phyloP scores from a whole-genome alignment of 2,329 filamentous ascomycete genomes.

The Fusarium concolor region DNA sequence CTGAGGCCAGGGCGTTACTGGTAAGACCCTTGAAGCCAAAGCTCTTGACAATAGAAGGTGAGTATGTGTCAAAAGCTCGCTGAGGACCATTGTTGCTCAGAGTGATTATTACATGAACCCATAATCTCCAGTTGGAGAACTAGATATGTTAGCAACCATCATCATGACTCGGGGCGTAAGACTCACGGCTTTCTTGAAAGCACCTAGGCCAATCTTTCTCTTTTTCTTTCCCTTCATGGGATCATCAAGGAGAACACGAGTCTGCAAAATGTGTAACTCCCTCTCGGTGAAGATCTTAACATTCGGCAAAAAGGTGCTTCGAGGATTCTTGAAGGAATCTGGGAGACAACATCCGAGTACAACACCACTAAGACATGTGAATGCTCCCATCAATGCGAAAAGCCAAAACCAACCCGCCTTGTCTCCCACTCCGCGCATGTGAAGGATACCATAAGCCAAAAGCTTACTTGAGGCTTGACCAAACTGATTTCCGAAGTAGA shows the following conservation, averaged over 20 bases:
- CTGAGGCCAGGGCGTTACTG: slow-evolving; percentile 66
- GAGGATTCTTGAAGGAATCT: slow-evolving; percentile 58
- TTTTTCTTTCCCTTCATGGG: slow-evolving; percentile 62
- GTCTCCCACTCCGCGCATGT: slow-evolving; percentile 60
- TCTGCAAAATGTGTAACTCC: slow-evolving; percentile 57
- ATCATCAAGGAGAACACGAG: slow-evolving; percentile 56
- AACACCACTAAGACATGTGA: slow-evolving; percentile 60
- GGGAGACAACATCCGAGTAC: slow-evolving; percentile 58
- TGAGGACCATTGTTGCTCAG: slow-evolving; percentile 61
- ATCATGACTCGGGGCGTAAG: accelerated
- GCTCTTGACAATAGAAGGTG: slow-evolving; percentile 63
- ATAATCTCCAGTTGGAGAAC: slow-evolving; percentile 64
- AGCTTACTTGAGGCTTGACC: slow-evolving; percentile 55
- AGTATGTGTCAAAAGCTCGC: slow-evolving; percentile 63
- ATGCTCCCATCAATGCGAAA: slow-evolving; percentile 64
- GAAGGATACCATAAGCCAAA: slow-evolving; percentile 60
- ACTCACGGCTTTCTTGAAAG: slow-evolving; percentile 59
- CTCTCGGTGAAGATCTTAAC: slow-evolving; percentile 53
- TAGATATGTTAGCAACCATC: slow-evolving; percentile 28
- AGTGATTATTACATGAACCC: slow-evolving; percentile 64
- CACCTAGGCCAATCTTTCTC: slow-evolving; percentile 56
- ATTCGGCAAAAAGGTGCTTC: slow-evolving; percentile 55
- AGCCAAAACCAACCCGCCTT: slow-evolving; percentile 69
- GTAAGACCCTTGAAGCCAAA: slow-evolving; percentile 63
- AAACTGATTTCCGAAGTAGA: slow-evolving; percentile 67